Percentiles rank a stretch among this genome's conserved stretches.
Evolutionary conservation across 495 filamentous ascomycete genomes (phyloP).

Genomic region (Penicillium dipodomyicola): DNA sequence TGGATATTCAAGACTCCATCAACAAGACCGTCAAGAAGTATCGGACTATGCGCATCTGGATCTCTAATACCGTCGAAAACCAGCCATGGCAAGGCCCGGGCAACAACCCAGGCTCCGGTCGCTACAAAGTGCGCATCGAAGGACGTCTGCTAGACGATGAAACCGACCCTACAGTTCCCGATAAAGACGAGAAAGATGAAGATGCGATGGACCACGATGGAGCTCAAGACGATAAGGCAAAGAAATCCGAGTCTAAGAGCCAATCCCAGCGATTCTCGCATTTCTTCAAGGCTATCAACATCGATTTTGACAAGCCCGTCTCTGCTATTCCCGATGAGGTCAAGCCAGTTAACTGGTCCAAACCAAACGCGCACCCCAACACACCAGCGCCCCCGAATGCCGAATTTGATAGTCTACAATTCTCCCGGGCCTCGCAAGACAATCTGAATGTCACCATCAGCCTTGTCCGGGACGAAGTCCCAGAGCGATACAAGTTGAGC

Average conservation of each 20-base stretch:
- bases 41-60: slow-evolving; percentile 87
- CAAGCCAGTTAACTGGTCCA: slow-evolving; percentile 70
- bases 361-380: slow-evolving; percentile 57
- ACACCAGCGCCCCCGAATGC: slow-evolving; percentile 48
- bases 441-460: slow-evolving; percentile 91
- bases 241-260: slow-evolving; percentile 44
- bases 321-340: slow-evolving; percentile 50
- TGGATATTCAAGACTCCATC: slow-evolving; percentile 85
- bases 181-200: slow-evolving; percentile 59
- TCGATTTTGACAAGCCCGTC: slow-evolving; percentile 74
- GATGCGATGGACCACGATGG: slow-evolving; percentile 63
- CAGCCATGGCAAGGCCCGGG: slow-evolving; percentile 80
- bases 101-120: slow-evolving; percentile 48
- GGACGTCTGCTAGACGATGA: slow-evolving; percentile 82
- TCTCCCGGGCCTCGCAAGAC: slow-evolving; percentile 87
- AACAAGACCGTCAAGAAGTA: slow-evolving; percentile 76
- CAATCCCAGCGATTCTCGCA: slow-evolving; percentile 71
- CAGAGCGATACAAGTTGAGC: slow-evolving; percentile 78
- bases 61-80: slow-evolving; percentile 91
- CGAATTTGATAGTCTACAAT: slow-evolving; percentile 89
- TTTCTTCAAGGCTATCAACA: slow-evolving; percentile 88
- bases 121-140: slow-evolving; percentile 90
- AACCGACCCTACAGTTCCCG: slow-evolving; percentile 41
- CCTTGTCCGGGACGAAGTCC: slow-evolving; percentile 77
- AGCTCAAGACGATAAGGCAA: slow-evolving; percentile 28